These are phyloP conservation scores for Sarcodon sp. DNA, from an alignment of 768 basidiomycete genomes.

Conservation along the genomic window DNA sequence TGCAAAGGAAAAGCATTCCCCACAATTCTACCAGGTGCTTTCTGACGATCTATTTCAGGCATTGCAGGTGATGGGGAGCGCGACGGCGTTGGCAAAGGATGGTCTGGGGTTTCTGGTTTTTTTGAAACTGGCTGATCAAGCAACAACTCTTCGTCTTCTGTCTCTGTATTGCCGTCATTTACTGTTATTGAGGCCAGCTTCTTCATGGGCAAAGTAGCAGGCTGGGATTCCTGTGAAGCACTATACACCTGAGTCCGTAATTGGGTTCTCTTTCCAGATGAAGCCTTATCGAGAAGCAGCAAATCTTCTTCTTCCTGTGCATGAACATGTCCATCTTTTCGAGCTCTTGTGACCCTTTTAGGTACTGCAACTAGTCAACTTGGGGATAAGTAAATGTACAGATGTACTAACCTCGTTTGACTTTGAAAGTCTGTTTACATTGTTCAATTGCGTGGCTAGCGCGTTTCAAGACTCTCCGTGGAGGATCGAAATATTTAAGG, in stretches of 20 bases:
- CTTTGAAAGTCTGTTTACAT: conserved; percentile 55
- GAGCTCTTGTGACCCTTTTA: background rate
- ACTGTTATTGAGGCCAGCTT: conserved; percentile 6
- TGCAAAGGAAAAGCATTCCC: conserved; percentile 59
- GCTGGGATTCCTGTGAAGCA: conserved; percentile 3
- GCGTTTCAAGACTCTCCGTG: conserved; percentile 50
- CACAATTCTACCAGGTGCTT: conserved; percentile 62
- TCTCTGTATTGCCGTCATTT: conserved; percentile 24
- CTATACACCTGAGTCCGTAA: conserved; percentile 4
- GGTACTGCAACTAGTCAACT: background rate
- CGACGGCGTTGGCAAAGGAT: conserved; percentile 25
- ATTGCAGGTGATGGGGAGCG: conserved; percentile 14
- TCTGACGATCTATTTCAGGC: conserved; percentile 29
- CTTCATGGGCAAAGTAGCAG: conserved; percentile 5
- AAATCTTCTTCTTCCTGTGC: conserved; percentile 51
- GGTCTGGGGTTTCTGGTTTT: conserved; percentile 30
- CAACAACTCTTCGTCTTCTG: conserved; percentile 21
- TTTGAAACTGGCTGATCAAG: conserved; percentile 9
- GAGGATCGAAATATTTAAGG: conserved; percentile 74
- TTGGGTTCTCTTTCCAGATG: conserved; percentile 9
- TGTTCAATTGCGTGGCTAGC: conserved; percentile 42
- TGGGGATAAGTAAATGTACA: background rate
- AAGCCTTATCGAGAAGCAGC: conserved; percentile 41
- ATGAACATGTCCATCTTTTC: conserved; percentile 50
- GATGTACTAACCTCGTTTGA: conserved; percentile 52